Evolutionary conservation across 768 basidiomycete species (phyloP), one percentile per base, ranked within the genome.

Genomic region (Suillus clintonianus): DNA sequence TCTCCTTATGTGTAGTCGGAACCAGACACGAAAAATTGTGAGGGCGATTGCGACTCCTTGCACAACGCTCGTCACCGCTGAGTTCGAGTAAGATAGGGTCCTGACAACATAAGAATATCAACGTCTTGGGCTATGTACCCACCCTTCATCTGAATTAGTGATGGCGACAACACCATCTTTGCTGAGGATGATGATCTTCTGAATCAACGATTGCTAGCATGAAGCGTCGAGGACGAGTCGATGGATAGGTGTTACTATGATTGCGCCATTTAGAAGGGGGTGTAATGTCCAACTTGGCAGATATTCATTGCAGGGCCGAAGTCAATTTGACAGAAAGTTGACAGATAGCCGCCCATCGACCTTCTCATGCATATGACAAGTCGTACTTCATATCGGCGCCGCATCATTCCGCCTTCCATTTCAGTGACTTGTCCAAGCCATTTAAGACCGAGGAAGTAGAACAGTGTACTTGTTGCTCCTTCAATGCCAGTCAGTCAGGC

Each of bases 21-120:
- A 69, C 67, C 64, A 71, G 24, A 76, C 71, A 45, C 75, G 71
- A 56, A 76, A 73, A 1, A 64, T 17, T 51, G 50, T 75, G 10
- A 70, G 50, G 27, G 61, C 54, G 4, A 75, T 14, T 24, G 66
- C 74, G 1, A 68, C 32, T 3, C 6, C 68, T 37, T 76, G 70
- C 11, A 70, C 56, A 47, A 72, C 36, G 17, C 71, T 68, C 3
- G 8, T 17, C 34, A 14, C 30, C 32, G 47, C 62, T 63, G n/a
- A 27, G 27, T 27, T 27, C 14, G 36, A 24, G 55, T 56, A 27
- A 56, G 56, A 41, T n/a, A 11, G 13, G 17, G 41, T 41, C 24
- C 39, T 30, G 37, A 10, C 17, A 27, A 13, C 11, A 19, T 34
- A 53, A 32, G 17, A 57, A 6, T 30, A 41, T 30, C 30, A 41